A percentile compares a stretch with the other conserved stretches of the same genome.
phyloP scores from a whole-genome alignment of 305 asterid species.

The Fraxinus latifolia region DNA sequence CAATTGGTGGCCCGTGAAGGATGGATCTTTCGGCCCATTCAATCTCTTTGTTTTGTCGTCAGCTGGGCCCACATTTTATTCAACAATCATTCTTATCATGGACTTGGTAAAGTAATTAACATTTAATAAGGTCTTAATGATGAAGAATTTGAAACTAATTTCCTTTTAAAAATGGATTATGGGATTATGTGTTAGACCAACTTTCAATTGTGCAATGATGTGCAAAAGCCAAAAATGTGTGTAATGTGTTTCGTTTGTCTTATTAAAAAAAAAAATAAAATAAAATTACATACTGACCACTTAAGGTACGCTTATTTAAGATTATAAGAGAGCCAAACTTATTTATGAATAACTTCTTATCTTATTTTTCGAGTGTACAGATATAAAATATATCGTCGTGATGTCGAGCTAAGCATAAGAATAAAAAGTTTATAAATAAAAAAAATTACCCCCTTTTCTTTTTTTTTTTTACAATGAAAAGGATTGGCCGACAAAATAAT shows the following conservation, averaged over 20 bases:
- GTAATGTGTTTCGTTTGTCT: neutral
- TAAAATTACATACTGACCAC: too few relatives aligned
- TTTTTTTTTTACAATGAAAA: neutral
- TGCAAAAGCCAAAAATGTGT: neutral
- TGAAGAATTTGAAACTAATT: neutral
- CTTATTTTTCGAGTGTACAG: neutral
- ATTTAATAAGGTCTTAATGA: constrained; percentile 1
- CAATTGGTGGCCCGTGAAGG: neutral
- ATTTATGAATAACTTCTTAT: neutral
- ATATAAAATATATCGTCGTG: too few relatives aligned
- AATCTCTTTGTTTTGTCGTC: neutral
- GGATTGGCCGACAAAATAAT: neutral
- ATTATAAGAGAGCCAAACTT: neutral
- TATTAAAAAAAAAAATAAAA: neutral
- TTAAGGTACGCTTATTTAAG: neutral
- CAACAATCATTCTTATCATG: neutral
- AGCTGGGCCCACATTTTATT: neutral
- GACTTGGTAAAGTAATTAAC: neutral
- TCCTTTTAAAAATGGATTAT: neutral
- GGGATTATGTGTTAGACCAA: neutral
- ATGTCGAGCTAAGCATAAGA: neutral
- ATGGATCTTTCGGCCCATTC: neutral
- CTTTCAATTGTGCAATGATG: constrained; percentile 9
- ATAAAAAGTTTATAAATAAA: neutral
- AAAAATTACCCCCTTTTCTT: too few relatives aligned